Conservation (phyloP, 208 protist genomes). For the Acanthamoeba lenticulata region DNA sequence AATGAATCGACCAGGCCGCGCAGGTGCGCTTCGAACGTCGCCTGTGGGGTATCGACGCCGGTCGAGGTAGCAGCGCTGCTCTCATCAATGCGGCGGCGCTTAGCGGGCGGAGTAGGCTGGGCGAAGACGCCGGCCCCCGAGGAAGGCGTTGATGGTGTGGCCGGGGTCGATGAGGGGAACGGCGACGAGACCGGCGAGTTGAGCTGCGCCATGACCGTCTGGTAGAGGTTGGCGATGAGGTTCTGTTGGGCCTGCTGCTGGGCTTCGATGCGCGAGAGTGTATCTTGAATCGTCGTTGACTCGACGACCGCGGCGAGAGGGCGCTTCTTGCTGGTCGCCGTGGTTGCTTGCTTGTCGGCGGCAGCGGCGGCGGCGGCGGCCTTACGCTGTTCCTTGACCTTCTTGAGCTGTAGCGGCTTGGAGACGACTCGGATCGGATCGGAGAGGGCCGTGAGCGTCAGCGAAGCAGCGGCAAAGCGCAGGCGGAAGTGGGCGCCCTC, state of each 20-base stretch:
- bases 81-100: not conserved
- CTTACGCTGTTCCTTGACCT: not conserved
- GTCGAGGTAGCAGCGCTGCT: not conserved
- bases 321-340: not conserved
- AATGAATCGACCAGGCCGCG: not conserved
- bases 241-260: constrained; percentile 25
- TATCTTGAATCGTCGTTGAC: not conserved
- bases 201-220: constrained; percentile 20
- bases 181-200: not conserved
- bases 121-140: not conserved
- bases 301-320: not conserved
- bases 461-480: not conserved
- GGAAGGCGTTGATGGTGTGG: not conserved
- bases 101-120: not conserved
- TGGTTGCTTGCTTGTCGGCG: not conserved
- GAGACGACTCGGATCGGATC: constrained; percentile 28
- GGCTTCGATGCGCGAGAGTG: constrained; percentile 15
- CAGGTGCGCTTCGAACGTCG: not conserved
- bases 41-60: not conserved
- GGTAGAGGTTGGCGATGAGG: constrained; percentile 22
- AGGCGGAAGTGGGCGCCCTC: constrained; percentile 33
- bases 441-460: not conserved
- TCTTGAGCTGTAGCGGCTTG: constrained; percentile 25
- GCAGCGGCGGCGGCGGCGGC: not conserved
- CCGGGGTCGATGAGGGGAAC: not conserved